Percentiles rank a stretch among this genome's conserved stretches.
phyloP scores from a whole-genome alignment of 768 basidiomycete species.

The Dioszegia aurantiaca region DNA sequence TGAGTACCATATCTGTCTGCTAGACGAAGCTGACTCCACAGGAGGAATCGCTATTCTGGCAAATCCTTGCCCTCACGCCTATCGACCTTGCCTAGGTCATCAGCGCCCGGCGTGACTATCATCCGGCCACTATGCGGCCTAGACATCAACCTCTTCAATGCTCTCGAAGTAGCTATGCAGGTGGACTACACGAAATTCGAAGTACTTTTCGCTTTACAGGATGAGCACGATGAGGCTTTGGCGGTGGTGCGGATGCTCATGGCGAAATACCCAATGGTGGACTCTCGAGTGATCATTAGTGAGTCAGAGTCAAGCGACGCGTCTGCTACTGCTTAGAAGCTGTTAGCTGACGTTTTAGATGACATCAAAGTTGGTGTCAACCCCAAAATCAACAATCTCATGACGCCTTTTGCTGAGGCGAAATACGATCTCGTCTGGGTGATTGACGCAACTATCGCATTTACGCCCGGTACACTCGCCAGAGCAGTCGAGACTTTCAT shows the following conservation, averaged over 20 bases:
- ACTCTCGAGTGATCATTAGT: constrained; percentile 76
- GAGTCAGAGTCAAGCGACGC: too few species aligned
- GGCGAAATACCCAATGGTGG: constrained; percentile 70
- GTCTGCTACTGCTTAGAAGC: too few species aligned
- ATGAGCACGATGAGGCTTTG: constrained; percentile 83
- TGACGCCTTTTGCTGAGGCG: constrained; percentile 76
- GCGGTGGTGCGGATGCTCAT: constrained; percentile 73
- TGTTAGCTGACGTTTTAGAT: constrained; percentile 58
- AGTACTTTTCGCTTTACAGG: constrained; percentile 85
- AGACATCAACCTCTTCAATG: constrained; percentile 93
- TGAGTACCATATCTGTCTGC: constrained; percentile 55
- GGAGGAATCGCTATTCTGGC: constrained; percentile 71
- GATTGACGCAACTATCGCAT: constrained; percentile 88
- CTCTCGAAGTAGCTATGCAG: constrained; percentile 84
- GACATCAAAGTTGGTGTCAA: constrained; percentile 84
- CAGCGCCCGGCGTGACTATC: constrained; percentile 83
- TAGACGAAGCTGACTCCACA: constrained; percentile 47
- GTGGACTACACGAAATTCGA: constrained; percentile 92
- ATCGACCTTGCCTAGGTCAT: constrained; percentile 55
- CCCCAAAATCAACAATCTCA: constrained; percentile 95
- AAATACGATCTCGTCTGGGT: constrained; percentile 91
- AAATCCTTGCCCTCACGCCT: constrained; percentile 63
- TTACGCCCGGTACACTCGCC: constrained; percentile 72
- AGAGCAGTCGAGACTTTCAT: constrained; percentile 75
- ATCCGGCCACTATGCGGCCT: constrained; percentile 91